These are phyloP conservation scores for Pythium aphanidermatum DNA, from an alignment of 352 stramenopile genomes.

Conservation along the genomic window DNA sequence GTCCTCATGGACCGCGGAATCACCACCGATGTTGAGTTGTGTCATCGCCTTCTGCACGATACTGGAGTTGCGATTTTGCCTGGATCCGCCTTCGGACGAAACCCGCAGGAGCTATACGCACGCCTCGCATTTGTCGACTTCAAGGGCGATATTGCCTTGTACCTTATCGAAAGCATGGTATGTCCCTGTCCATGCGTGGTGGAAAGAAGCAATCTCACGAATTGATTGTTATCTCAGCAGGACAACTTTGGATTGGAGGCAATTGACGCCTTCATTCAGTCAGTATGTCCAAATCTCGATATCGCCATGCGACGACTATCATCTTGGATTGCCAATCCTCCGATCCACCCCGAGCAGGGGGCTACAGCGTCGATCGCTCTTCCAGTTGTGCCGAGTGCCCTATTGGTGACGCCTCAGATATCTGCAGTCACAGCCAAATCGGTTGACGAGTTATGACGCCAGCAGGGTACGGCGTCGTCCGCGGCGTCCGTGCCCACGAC, in stretches of 20 bases:
- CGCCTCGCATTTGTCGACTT: constrained; percentile 86
- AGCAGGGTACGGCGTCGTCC: constrained; percentile 18
- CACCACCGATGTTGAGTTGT: constrained; percentile 66
- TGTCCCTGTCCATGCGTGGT: constrained; percentile 5
- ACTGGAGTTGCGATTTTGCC: constrained; percentile 83
- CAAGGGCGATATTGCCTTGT: constrained; percentile 82
- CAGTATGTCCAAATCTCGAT: constrained; percentile 82
- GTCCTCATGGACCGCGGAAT: constrained; percentile 55
- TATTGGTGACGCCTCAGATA: constrained; percentile 17
- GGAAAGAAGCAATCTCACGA: too few species aligned
- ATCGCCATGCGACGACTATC: constrained; percentile 75
- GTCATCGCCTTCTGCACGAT: constrained; percentile 69
- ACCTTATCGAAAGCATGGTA: constrained; percentile 86
- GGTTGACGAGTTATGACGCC: constrained; percentile 23
- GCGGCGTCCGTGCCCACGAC: constrained; percentile 20
- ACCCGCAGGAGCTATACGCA: constrained; percentile 66
- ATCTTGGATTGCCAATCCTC: constrained; percentile 46
- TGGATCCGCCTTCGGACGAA: constrained; percentile 77
- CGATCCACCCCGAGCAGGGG: too few species aligned
- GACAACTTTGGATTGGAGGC: constrained; percentile 62
- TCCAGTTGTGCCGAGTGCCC: constrained; percentile 14
- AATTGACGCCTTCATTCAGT: constrained; percentile 83
- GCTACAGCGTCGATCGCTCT: not conserved
- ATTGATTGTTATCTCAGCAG: constrained; percentile 26
- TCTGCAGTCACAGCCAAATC: constrained; percentile 17